Base-by-base conservation (phyloP, 164 flowering plant species). In the Tinospora cordifolia region DNA sequence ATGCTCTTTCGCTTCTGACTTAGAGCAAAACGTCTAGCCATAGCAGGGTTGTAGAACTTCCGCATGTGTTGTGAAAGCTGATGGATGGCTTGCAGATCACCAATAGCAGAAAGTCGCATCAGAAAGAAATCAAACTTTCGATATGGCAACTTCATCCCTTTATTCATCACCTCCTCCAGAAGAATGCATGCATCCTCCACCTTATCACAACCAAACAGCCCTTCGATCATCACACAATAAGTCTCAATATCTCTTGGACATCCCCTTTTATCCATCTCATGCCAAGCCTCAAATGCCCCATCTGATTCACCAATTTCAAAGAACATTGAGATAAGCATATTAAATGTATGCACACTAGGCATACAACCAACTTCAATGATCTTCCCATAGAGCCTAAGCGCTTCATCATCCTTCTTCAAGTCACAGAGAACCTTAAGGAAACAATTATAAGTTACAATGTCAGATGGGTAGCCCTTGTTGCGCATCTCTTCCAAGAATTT, bases 401-500 rank as follows among this genome's bases (percentile, higher is more conserved):
- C 93, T 75, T 92, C 97, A 30, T 86, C 87, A 46, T 79, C 77
- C 58, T 82, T 81, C 76, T 81, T 84, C 71, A 84, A 87, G 63
- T 90, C 88, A 78, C 98, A 94, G n/a, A 94, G 89, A 47, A 92
- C 97, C 77, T 87, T 90, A 59, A 94, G 83, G 72, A 90, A 90
- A 74, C 98, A 94, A 78, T 94, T 94, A 78, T 86, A 90, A 54
- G 99, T 90, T 30, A 94, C 93, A 63, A 94, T 83, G 77, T 94
- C 99, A 41, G 91, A 84, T n/a, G 97, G 98, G 69, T 85, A 94
- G 24, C 99, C 98, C 70, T 78, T 90, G 63, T 75, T 85, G 27
- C 90, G 89, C 98, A 92, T 90, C 81, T 90, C 96, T 72, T 94
- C 90, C 81, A 94, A 75, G 66, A 92, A 83, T 62, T 75, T 88